phyloP scores from a whole-genome alignment of 495 filamentous ascomycete species.

The Apiosordaria backusii region DNA sequence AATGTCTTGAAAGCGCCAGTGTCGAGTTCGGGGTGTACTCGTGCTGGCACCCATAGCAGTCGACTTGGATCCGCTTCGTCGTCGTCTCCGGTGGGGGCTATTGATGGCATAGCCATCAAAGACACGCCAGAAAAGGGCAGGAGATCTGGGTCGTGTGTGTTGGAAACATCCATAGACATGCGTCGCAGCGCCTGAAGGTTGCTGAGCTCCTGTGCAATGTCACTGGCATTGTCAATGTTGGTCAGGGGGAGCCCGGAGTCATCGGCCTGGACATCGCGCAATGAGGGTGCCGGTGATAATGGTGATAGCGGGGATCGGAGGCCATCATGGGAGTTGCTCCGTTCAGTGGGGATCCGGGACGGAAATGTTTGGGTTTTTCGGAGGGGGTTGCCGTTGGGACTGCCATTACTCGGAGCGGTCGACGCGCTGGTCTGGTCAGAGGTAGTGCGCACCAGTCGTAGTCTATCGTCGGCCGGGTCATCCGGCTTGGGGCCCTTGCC shows the following conservation, averaged over 20 bases:
- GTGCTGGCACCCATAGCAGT: slow-evolving; percentile 92
- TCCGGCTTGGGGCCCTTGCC: slow-evolving; percentile 23
- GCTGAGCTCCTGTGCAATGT: slow-evolving; percentile 90
- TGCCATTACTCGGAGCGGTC: slow-evolving; percentile 8
- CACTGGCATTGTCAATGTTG: slow-evolving; percentile 87
- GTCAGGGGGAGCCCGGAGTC: slow-evolving; percentile 79
- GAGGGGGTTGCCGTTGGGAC: slow-evolving; percentile 24
- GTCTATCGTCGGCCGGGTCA: slow-evolving; percentile 33
- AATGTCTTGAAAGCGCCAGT: slow-evolving; percentile 97
- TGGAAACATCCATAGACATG: slow-evolving; percentile 98
- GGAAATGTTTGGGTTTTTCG: slow-evolving; percentile 39
- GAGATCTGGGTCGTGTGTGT: slow-evolving; percentile 86
- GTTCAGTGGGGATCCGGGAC: slow-evolving; percentile 44
- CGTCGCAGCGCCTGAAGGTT: slow-evolving; percentile 92
- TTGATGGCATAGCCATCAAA: slow-evolving; percentile 61
- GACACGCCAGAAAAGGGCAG: slow-evolving; percentile 69
- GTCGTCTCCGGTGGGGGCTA: slow-evolving; percentile 70
- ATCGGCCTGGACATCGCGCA: slow-evolving; percentile 56
- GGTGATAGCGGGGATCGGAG: slow-evolving; percentile 45
- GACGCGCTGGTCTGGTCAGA: slow-evolving; percentile 35
- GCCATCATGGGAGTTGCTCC: slow-evolving; percentile 47
- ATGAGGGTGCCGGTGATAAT: slow-evolving; percentile 56
- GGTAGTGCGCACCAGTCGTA: slow-evolving; percentile 42
- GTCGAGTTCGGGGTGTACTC: slow-evolving; percentile 90
- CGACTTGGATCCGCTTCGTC: slow-evolving; percentile 85